Base-by-base conservation (phyloP, 257 asterid genomes). In the Solanum bulbocastanum region DNA sequence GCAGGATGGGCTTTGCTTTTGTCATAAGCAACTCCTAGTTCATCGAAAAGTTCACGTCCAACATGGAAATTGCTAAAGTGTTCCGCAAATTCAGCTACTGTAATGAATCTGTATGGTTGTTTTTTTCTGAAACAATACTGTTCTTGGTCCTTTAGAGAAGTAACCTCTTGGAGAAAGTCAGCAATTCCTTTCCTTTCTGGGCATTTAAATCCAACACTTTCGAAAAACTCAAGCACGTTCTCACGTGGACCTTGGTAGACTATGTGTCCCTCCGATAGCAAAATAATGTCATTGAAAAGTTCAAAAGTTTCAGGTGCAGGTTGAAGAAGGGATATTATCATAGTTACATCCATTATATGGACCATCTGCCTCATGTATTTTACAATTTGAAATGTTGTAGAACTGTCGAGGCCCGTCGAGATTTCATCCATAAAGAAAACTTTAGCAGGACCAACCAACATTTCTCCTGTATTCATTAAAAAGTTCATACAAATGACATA, bases 391-490 rank as follows among this genome's bases (percentile, higher is more conserved):
- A 89, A 96, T 1, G 99, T 97, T 6, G 99, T 97, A 65, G 99
- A 95, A 68, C 99, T 97, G 87, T 97, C 99, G 25, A 97, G 98
- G 42, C 99, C 99, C 4, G 98, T 97, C 35, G 99, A 97, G 88
- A 97, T 97, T 90, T 97, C 99, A 60, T 97, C 99, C 99, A 97
- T 97, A 94, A 89, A 97, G 94, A 93, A 96, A 81, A 96, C 98
- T 90, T 97, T 97, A 25, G 99, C 98, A 2, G 99, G 98, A 68
- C 99, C 99, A 30, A 94, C 99, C 93, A 97, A 88, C 97, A 97
- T 93, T 93, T 97, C 99, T 88, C 99, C 99, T 94, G 86, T 91
- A 92, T 69, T 46, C 85, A 87, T 8, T 27, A 32, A 60, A 58
- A 58, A 85, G n/a, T 25, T 60, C 30, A 81, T 35, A 25, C 25